phyloP scores from a whole-genome alignment of 73 alveolate genomes.

The Symbiodinium natans region DNA sequence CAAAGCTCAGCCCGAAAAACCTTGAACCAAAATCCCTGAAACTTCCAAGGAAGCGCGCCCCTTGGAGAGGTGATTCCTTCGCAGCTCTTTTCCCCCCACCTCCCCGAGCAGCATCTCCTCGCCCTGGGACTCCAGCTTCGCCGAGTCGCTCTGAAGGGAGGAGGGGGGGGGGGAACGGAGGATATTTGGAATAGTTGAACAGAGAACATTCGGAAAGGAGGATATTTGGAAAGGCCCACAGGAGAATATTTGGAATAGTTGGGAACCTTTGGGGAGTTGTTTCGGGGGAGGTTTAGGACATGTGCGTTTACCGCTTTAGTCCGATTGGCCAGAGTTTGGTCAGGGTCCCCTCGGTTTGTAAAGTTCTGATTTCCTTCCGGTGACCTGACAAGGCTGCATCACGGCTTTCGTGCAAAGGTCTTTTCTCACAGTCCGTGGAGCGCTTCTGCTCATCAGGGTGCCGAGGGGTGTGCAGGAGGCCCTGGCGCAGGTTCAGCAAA shows the following conservation, averaged over 20 bases:
- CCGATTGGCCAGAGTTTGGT: no score
- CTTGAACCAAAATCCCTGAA: neutral
- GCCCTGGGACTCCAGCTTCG: constrained; percentile 51
- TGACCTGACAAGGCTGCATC: no score
- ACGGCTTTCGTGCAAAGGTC: no score
- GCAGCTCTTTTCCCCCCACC: neutral
- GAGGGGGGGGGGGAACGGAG: neutral
- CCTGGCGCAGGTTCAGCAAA: neutral
- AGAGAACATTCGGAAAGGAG: neutral
- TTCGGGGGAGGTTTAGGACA: no score
- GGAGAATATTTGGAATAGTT: neutral
- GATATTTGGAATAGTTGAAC: neutral
- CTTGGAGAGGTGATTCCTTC: no score
- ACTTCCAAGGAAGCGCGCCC: neutral
- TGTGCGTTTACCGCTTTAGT: no score
- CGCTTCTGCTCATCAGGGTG: no score
- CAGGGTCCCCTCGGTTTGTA: no score
- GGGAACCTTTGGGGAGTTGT: no score
- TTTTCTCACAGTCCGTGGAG: no score
- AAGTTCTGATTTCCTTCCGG: no score
- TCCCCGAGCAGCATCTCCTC: constrained; percentile 56
- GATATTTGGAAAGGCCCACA: neutral
- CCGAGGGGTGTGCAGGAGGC: neutral
- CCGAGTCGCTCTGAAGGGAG: constrained; percentile 43
- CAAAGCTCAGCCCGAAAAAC: neutral